These are phyloP conservation scores for Glycyrrhiza uralensis DNA, from an alignment of 306 rosid genomes.

Conservation along the genomic window DNA sequence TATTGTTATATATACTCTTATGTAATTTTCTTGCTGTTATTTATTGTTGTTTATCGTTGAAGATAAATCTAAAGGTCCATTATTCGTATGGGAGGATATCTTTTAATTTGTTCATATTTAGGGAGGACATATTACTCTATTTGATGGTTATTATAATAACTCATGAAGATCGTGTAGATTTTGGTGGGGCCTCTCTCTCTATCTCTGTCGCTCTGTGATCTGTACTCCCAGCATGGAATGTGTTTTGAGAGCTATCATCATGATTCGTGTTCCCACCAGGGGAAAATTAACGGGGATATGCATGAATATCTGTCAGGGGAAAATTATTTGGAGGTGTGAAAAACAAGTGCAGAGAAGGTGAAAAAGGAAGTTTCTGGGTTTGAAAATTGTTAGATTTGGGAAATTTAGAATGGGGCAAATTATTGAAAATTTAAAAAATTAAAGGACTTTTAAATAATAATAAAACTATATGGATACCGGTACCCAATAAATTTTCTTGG, in stretches of 20 bases:
- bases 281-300: not conserved
- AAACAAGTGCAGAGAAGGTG: too few relatives aligned
- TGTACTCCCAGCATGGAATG: slow-evolving; percentile 16
- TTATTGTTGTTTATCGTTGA: slow-evolving; percentile 6
- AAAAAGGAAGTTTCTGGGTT: too few relatives aligned
- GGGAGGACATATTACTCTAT: not conserved
- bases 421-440: too few relatives aligned
- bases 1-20: slow-evolving; percentile 2
- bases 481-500: too few relatives aligned
- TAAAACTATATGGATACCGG: too few relatives aligned
- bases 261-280: slow-evolving; percentile 30
- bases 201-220: slow-evolving; percentile 26
- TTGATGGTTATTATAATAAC: too few relatives aligned
- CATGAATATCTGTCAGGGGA: too few relatives aligned
- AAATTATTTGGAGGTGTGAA: too few relatives aligned
- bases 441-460: too few relatives aligned
- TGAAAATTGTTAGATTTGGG: too few relatives aligned
- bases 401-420: too few relatives aligned
- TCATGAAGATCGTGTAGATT: slow-evolving; percentile 3
- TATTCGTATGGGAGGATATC: slow-evolving; percentile 2
- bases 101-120: not conserved
- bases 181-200: slow-evolving; percentile 25
- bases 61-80: slow-evolving; percentile 17
- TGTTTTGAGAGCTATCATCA: slow-evolving; percentile 29
- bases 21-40: not conserved